Conservation (phyloP, 2,329 filamentous ascomycete species). For the Pseudogymnoascus sp. region DNA sequence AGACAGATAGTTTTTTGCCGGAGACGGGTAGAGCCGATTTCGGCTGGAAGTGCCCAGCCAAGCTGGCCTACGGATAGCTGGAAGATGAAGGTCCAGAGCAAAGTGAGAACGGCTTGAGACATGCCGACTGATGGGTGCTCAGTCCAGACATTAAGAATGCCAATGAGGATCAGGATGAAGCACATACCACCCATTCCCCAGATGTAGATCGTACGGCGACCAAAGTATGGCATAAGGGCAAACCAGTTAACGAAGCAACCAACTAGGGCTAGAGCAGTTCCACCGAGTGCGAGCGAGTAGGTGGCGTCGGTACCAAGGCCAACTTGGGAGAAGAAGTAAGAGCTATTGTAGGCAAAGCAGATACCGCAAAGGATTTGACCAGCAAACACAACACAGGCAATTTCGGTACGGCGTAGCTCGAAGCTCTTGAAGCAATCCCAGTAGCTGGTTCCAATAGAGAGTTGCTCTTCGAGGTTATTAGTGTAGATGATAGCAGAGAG, state of each 20-base stretch:
- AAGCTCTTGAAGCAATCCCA: slow-evolving; percentile 75
- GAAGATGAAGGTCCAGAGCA: slow-evolving; percentile 32
- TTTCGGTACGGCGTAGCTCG: slow-evolving; percentile 69
- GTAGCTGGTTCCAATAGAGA: slow-evolving; percentile 66
- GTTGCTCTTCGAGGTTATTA: slow-evolving; percentile 42
- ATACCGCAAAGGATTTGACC: slow-evolving; percentile 55
- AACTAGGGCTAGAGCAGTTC: slow-evolving; percentile 30
- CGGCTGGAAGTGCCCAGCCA: slow-evolving; percentile 13
- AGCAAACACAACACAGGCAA: slow-evolving; percentile 56
- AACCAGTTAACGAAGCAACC: slow-evolving; percentile 1
- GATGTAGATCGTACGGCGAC: slow-evolving; percentile 6
- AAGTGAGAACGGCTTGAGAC: slow-evolving; percentile 31
- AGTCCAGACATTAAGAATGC: slow-evolving; percentile 1
- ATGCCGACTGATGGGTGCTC: slow-evolving; percentile 28
- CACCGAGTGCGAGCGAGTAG: slow-evolving; percentile 44
- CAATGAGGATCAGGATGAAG: neutral
- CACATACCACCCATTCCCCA: neutral
- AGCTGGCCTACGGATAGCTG: neutral
- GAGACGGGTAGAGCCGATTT: slow-evolving; percentile 30
- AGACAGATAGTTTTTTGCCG: slow-evolving; percentile 33
- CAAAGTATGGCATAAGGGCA: neutral
- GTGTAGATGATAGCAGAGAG: slow-evolving; percentile 47
- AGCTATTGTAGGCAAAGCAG: slow-evolving; percentile 53
- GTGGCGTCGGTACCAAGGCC: slow-evolving; percentile 39
- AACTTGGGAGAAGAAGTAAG: slow-evolving; percentile 48